Base-by-base conservation (phyloP, 148 eudicot genomes). In the Suaeda aralocaspica region DNA sequence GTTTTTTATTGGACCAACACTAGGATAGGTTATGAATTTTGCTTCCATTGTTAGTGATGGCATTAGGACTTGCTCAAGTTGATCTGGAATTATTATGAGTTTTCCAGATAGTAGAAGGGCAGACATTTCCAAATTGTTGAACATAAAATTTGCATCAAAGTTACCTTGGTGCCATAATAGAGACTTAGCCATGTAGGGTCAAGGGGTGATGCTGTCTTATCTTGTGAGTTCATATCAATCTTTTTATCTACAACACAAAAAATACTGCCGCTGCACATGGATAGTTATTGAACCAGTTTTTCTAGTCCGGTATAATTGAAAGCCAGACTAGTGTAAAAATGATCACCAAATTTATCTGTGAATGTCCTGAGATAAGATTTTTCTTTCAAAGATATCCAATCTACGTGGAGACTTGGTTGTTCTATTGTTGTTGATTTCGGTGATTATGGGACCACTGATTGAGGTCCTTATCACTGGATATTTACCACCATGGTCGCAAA, bases 381-480 rank as follows among this genome's bases (percentile, higher is more conserved):
- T 75, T 59, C 30, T 41, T 60, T 50, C 36, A 44, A 29, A 62
- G 58, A 59, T 67, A 64, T 76, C 72, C 62, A 75, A 61, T 57
- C 19, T 50, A 34, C 52, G 26, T 46, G 33, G 44, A 56, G 56
- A 34, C 64, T 77, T 46, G 25, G 51, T 12, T 68, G 34, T 59
- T 53, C 59, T 36, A n/a, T 66, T 44, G 53, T 24, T 53, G 49
- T 48, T 33, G 64, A 67, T 19, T 72, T 45, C 15, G 68, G 34
- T 59, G n/a, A 25, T 9, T 19, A 66, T 66, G 9, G 57, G 80
- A 65, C 72, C 76, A 77, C 72, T 21, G 73, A 50, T 19, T 26
- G 74, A 58, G 44, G 59, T 36, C 67, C 45, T 65, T 56, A 25
- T 56, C 49, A 22, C 21, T 64, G 26, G 59, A 28, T 42, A 2